A percentile compares a stretch with the other conserved stretches of the same genome.
Conservation (phyloP, 495 filamentous ascomycete genomes). For the Lasiosphaeria hispida region DNA sequence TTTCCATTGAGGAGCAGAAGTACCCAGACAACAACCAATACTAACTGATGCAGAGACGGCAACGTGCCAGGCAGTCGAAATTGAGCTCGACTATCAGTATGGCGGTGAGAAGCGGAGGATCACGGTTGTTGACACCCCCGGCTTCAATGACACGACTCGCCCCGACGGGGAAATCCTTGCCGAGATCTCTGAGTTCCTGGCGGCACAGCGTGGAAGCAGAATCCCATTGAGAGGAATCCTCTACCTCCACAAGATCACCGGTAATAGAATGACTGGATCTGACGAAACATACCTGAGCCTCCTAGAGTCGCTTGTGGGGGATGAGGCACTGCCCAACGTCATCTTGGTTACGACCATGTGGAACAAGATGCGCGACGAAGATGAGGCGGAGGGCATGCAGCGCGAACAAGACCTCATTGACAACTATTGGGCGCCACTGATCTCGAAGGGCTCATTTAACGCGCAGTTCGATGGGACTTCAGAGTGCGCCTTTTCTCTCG, state of each 20-base stretch:
- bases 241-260: constrained; percentile 42
- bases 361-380: constrained; percentile 22
- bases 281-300: constrained; percentile 29
- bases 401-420: constrained; percentile 32
- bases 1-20: too few relatives aligned
- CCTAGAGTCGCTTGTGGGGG: constrained; percentile 36
- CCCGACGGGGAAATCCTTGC: constrained; percentile 35
- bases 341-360: constrained; percentile 44
- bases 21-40: too few relatives aligned
- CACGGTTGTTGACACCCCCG: constrained; percentile 38
- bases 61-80: constrained; percentile 9
- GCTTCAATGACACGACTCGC: constrained; percentile 37
- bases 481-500: too few relatives aligned
- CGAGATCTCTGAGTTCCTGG: constrained; percentile 33
- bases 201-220: constrained; percentile 24
- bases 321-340: constrained; percentile 28
- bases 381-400: constrained; percentile 7
- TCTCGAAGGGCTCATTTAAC: background rate
- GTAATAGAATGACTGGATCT: constrained; percentile 33
- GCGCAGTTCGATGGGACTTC: background rate
- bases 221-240: constrained; percentile 36
- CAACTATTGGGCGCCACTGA: constrained; percentile 28
- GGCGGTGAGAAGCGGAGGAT: constrained; percentile 15
- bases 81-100: constrained; percentile 23
- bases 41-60: background rate